Evolutionary conservation across 2,329 filamentous ascomycete genomes (phyloP).

Genomic region (Cladosporium austrohemisphaericum): DNA sequence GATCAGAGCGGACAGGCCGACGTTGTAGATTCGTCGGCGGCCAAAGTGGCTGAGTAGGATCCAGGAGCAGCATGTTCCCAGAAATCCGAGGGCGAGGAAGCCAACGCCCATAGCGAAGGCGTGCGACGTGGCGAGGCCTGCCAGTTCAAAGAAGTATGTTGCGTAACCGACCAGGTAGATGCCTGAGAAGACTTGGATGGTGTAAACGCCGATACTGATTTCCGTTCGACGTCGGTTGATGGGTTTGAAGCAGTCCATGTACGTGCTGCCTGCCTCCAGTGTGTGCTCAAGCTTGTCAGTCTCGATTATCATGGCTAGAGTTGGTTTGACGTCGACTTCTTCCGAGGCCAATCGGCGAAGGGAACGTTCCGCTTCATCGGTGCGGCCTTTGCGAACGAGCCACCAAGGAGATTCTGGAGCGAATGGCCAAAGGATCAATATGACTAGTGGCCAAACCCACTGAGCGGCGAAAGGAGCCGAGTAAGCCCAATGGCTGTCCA

Average conservation of each 20-base stretch:
- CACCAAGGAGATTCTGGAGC: slow-evolving; percentile 39
- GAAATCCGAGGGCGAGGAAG: slow-evolving; percentile 40
- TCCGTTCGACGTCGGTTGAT: slow-evolving; percentile 42
- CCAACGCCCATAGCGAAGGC: slow-evolving; percentile 42
- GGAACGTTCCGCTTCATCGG: slow-evolving; percentile 35
- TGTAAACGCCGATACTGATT: slow-evolving; percentile 43
- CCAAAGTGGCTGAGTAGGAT: slow-evolving; percentile 37
- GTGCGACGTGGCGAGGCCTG: slow-evolving; percentile 37
- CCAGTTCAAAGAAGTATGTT: slow-evolving; percentile 48
- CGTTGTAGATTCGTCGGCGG: slow-evolving; percentile 39
- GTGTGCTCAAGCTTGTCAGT: slow-evolving; percentile 37
- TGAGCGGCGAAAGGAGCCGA: slow-evolving; percentile 45
- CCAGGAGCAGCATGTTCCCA: slow-evolving; percentile 43
- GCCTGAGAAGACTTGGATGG: slow-evolving; percentile 42
- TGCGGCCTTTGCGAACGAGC: slow-evolving; percentile 34
- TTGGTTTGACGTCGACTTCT: slow-evolving; percentile 38
- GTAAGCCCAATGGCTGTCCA: slow-evolving; percentile 41
- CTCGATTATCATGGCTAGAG: slow-evolving; percentile 39
- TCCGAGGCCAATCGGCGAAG: slow-evolving; percentile 36
- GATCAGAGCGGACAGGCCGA: slow-evolving; percentile 34
- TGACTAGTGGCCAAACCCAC: slow-evolving; percentile 40
- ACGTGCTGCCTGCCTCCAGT: slow-evolving; percentile 37
- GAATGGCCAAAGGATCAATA: slow-evolving; percentile 36
- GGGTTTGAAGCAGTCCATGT: slow-evolving; percentile 41
- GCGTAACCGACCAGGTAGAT: slow-evolving; percentile 43